These are phyloP conservation scores for Arthrobotrys iridis DNA, from an alignment of 2,329 filamentous ascomycete genomes.

Conservation along the genomic window DNA sequence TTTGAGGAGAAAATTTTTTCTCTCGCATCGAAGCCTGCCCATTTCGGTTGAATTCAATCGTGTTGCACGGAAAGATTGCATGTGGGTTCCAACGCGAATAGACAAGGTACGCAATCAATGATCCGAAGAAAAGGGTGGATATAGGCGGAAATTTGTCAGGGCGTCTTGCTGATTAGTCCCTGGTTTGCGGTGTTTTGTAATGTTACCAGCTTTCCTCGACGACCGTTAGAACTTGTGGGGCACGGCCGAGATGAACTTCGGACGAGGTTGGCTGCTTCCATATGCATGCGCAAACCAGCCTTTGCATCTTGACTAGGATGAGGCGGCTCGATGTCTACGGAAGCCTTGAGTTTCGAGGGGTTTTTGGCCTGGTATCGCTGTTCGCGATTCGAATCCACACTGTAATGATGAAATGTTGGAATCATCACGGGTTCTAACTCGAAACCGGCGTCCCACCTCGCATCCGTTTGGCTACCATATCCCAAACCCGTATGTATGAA, in stretches of 20 bases:
- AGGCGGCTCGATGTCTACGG: neutral
- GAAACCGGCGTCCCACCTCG: neutral
- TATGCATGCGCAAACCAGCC: neutral
- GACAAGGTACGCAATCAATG: neutral
- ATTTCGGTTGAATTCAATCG: slow-evolving; percentile 10
- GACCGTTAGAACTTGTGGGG: slow-evolving; percentile 8
- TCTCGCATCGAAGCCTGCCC: slow-evolving; percentile 15
- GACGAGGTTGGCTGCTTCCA: slow-evolving; percentile 1
- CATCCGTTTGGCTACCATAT: neutral
- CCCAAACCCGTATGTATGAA: neutral
- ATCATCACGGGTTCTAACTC: neutral
- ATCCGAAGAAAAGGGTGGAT: slow-evolving; percentile 3
- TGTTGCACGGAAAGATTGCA: slow-evolving; percentile 15
- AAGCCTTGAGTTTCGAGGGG: neutral
- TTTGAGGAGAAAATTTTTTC: neutral
- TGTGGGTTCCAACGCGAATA: slow-evolving; percentile 1
- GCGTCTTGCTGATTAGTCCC: slow-evolving; percentile 5
- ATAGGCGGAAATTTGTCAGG: neutral
- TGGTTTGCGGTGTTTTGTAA: slow-evolving; percentile 8
- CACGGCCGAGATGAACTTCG: slow-evolving; percentile 9
- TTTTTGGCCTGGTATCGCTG: neutral
- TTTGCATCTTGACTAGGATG: slow-evolving; percentile 4
- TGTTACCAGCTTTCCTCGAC: slow-evolving; percentile 7
- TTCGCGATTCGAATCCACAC: neutral
- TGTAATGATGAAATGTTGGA: neutral